phyloP scores from a whole-genome alignment of 371 early-diverging fungal species.

The Circinella minor region DNA sequence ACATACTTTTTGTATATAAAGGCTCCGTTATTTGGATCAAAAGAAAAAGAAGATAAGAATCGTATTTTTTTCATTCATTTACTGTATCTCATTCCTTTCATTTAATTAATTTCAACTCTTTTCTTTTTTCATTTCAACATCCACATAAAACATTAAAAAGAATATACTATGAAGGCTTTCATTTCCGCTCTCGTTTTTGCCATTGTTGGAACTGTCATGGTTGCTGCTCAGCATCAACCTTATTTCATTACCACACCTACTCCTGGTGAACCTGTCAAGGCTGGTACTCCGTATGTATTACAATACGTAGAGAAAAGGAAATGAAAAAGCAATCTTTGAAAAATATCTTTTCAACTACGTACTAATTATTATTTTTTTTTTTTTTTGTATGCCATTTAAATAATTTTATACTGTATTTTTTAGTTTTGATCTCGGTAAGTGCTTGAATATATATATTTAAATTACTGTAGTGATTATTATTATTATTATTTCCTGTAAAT shows the following conservation, averaged over 20 bases:
- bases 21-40: neutral
- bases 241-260: conserved; percentile 19
- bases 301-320: too few species aligned
- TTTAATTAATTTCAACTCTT: neutral
- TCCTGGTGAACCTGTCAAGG: conserved; percentile 8
- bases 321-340: too few species aligned
- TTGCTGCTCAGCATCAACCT: conserved; percentile 13
- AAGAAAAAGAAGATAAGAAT: neutral
- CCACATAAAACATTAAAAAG: neutral
- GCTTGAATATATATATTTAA: neutral
- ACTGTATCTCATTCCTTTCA: conserved; percentile 1
- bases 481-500: neutral
- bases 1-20: neutral
- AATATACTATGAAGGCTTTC: conserved; percentile 12
- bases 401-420: neutral
- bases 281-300: conserved; percentile 17
- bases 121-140: neutral
- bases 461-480: neutral
- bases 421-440: neutral
- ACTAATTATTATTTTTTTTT: neutral
- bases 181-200: conserved; percentile 12
- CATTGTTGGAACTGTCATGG: conserved; percentile 8
- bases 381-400: neutral
- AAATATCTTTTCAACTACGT: too few species aligned
- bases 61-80: neutral